A percentile compares a stretch with the other conserved stretches of the same genome.
phyloP scores from a whole-genome alignment of 345 rosid genomes.

The Citrus sp. region DNA sequence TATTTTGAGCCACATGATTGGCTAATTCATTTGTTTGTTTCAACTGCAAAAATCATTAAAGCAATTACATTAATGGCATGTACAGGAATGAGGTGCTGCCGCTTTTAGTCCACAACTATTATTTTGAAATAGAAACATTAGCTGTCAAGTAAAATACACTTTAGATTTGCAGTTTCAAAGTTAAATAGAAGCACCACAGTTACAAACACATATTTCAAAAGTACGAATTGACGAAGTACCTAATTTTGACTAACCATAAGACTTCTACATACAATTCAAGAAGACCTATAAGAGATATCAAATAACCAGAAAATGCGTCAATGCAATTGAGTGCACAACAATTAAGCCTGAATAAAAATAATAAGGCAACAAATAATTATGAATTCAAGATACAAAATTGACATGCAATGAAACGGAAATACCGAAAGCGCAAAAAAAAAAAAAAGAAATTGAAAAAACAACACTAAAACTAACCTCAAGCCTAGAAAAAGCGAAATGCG shows the following conservation, averaged over 20 bases:
- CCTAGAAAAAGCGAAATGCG: constrained; percentile 35
- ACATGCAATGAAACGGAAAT: background rate
- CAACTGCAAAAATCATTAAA: constrained; percentile 31
- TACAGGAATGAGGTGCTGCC: background rate
- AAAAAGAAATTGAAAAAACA: background rate
- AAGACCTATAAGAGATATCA: background rate
- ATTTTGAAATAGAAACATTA: too few species aligned
- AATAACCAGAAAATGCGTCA: background rate
- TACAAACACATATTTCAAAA: background rate
- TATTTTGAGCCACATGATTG: constrained; percentile 27
- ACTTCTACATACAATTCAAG: background rate
- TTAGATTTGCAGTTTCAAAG: too few species aligned
- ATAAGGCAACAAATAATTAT: background rate
- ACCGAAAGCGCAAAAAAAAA: background rate
- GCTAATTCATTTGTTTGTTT: constrained; percentile 26
- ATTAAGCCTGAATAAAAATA: background rate
- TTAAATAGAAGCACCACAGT: background rate
- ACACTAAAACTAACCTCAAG: constrained; percentile 29
- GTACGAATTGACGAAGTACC: background rate
- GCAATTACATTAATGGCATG: background rate
- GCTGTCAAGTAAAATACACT: too few species aligned
- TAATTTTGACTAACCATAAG: background rate
- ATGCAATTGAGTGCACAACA: background rate
- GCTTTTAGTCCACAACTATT: background rate
- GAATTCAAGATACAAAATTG: too few species aligned